Evolutionary conservation across 768 basidiomycete species (phyloP).

Genomic region (Tubosaeta sp.): DNA sequence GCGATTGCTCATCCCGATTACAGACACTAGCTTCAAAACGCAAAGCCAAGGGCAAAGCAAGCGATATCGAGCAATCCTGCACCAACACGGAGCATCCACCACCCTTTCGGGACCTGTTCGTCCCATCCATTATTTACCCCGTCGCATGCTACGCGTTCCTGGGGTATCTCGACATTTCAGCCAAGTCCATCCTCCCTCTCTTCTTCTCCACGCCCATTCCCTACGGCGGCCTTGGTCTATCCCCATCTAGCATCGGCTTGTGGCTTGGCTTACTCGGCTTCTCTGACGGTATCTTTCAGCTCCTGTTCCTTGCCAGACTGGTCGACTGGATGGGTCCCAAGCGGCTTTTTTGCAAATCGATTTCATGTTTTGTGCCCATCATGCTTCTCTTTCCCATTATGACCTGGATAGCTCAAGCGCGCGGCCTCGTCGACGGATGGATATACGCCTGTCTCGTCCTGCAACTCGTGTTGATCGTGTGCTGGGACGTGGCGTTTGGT

Average conservation of each 20-base stretch:
- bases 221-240: slow-evolving; percentile 36
- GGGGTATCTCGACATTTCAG: slow-evolving; percentile 37
- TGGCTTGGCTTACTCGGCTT: slow-evolving; percentile 35
- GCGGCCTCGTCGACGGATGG: slow-evolving; percentile 36
- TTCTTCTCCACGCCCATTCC: slow-evolving; percentile 37
- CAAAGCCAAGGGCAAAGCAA: background rate
- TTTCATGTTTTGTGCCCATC: slow-evolving; percentile 18
- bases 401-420: slow-evolving; percentile 40
- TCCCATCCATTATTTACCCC: slow-evolving; percentile 30
- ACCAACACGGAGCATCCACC: slow-evolving; percentile 26
- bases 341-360: slow-evolving; percentile 24
- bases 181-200: slow-evolving; percentile 35
- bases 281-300: slow-evolving; percentile 36
- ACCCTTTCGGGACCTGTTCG: slow-evolving; percentile 39
- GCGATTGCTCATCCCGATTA: slow-evolving; percentile 4
- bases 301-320: slow-evolving; percentile 35
- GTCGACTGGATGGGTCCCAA: slow-evolving; percentile 35
- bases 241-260: slow-evolving; percentile 35
- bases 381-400: slow-evolving; percentile 33
- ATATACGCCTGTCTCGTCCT: slow-evolving; percentile 46
- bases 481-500: slow-evolving; percentile 57
- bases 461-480: slow-evolving; percentile 46
- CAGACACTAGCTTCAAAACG: slow-evolving; percentile 12
- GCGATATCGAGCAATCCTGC: slow-evolving; percentile 1
- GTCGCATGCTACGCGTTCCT: slow-evolving; percentile 32